phyloP scores from a whole-genome alignment of 2,329 filamentous ascomycete species.

The Neonectria magnoliae region DNA sequence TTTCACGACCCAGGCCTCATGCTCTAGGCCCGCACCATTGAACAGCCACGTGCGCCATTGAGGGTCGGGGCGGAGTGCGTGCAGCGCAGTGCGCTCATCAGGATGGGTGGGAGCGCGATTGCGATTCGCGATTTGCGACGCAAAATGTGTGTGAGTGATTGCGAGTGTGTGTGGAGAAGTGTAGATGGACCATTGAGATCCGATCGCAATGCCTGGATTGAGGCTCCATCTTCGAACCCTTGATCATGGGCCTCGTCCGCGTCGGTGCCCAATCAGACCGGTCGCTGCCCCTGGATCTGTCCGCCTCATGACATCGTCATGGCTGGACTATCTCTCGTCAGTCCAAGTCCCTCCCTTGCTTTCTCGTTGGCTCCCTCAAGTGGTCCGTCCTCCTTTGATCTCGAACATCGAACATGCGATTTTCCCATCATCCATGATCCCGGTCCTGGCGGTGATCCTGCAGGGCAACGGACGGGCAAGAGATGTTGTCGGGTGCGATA shows the following conservation, averaged over 20 bases:
- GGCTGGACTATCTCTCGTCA: constrained; percentile 26
- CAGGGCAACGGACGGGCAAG: constrained; percentile 25
- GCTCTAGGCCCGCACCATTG: constrained; percentile 45
- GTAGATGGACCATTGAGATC: constrained; percentile 39
- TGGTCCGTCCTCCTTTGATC: constrained; percentile 30
- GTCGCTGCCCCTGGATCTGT: constrained; percentile 25
- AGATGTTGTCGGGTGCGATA: constrained; percentile 10
- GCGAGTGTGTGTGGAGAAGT: constrained; percentile 35
- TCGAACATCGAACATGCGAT: constrained; percentile 32
- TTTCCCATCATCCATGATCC: constrained; percentile 26
- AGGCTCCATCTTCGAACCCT: constrained; percentile 30
- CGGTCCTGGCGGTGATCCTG: constrained; percentile 29
- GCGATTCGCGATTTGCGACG: constrained; percentile 14
- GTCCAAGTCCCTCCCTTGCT: constrained; percentile 8
- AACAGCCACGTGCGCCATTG: background rate
- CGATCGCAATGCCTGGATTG: constrained; percentile 33
- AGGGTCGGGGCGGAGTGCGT: background rate
- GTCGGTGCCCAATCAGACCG: constrained; percentile 30
- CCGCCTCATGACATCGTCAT: constrained; percentile 25
- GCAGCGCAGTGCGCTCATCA: constrained; percentile 20
- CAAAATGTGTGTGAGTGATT: background rate
- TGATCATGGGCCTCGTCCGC: constrained; percentile 23
- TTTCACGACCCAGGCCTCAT: constrained; percentile 10
- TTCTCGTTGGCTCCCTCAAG: constrained; percentile 22
- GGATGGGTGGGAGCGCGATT: constrained; percentile 18